Percentiles rank a stretch among this genome's conserved stretches.
phyloP scores from a whole-genome alignment of 768 basidiomycete species.

The Hydnum rufescens region DNA sequence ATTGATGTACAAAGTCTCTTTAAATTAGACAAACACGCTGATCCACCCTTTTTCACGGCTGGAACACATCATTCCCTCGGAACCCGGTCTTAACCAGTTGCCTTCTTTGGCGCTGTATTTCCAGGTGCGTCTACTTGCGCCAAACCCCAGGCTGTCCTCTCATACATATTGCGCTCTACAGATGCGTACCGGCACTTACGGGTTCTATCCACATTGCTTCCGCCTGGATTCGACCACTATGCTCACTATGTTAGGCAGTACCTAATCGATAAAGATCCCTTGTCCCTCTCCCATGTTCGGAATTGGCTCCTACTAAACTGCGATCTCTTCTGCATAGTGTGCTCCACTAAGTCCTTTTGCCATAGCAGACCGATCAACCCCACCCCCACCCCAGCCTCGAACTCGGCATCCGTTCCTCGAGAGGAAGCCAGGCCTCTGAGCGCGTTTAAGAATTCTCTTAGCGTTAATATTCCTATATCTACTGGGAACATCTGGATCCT shows the following conservation, averaged over 20 bases:
- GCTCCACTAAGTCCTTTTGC: no score
- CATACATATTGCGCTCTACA: conserved; percentile 15
- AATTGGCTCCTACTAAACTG: neutral
- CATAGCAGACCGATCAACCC: no score
- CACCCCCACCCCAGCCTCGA: no score
- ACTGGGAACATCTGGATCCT: no score
- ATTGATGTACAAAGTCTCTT: conserved; percentile 27
- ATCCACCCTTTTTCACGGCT: no score
- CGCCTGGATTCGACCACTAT: conserved; percentile 29
- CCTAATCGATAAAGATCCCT: conserved; percentile 28
- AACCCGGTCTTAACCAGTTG: conserved; percentile 34
- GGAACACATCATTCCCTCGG: conserved; percentile 36
- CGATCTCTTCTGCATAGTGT: neutral
- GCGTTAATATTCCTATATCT: no score
- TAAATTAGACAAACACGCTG: no score
- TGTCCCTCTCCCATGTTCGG: conserved; percentile 36
- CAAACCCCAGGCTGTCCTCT: conserved; percentile 33
- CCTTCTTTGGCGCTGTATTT: conserved; percentile 32
- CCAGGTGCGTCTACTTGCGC: conserved; percentile 37
- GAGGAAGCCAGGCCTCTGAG: no score
- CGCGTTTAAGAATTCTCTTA: no score
- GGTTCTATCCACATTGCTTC: conserved; percentile 28
- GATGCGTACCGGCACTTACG: conserved; percentile 37
- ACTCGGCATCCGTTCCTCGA: no score
- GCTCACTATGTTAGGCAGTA: conserved; percentile 29